Conservation (phyloP, 2,329 filamentous ascomycete species). For the Ploettnerulaceae sp. region DNA sequence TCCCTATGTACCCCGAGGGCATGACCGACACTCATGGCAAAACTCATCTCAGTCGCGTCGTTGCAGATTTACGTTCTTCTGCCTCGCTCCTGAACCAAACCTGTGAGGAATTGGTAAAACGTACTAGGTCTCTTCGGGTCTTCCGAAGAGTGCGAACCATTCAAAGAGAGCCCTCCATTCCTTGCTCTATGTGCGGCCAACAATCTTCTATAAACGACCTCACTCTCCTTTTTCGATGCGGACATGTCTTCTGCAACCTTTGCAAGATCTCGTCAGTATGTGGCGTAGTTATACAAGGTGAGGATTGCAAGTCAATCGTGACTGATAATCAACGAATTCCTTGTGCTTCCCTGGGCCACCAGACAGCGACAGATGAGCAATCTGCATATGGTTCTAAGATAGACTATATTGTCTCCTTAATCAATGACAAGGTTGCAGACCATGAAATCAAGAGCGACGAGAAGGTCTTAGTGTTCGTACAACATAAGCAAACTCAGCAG, state of each 20-base stretch:
- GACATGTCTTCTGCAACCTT: conserved; percentile 44
- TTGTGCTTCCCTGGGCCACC: not conserved
- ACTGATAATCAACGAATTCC: conserved; percentile 2
- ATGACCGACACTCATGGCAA: no score
- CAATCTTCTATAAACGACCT: conserved; percentile 22
- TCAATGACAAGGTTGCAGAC: conserved; percentile 33
- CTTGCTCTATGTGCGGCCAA: not conserved
- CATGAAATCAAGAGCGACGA: conserved; percentile 34
- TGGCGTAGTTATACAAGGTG: not conserved
- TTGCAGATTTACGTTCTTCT: not conserved
- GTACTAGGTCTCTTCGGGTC: not conserved
- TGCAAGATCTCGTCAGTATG: not conserved
- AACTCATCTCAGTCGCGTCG: not conserved
- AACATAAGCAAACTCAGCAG: conserved; percentile 43
- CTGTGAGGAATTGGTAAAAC: no score
- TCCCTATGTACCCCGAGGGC: no score
- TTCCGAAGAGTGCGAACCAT: not conserved
- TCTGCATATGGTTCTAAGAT: conserved; percentile 42
- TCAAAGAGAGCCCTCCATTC: not conserved
- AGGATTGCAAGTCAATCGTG: conserved; percentile 7
- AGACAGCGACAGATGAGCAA: not conserved
- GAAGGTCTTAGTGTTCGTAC: conserved; percentile 52
- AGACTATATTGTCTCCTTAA: conserved; percentile 40
- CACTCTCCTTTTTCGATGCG: conserved; percentile 44
- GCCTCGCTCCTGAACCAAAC: no score